Evolutionary conservation across 768 basidiomycete species (phyloP).

Genomic region (Macrolepiota fuliginosa): DNA sequence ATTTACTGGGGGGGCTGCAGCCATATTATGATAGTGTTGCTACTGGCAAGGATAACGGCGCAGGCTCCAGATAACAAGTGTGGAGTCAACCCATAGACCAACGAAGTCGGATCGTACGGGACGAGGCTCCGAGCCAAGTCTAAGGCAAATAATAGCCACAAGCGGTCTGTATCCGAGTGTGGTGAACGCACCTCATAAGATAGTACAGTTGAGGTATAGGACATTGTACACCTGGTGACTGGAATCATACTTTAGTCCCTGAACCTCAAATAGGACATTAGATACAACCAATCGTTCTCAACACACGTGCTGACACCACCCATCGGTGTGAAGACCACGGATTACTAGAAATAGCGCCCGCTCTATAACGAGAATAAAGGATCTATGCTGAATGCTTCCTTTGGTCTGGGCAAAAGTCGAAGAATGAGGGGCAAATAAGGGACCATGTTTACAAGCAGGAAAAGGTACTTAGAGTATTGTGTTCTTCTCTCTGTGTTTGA

Average conservation of each 20-base stretch:
- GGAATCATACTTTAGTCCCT: background rate
- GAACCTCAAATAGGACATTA: background rate
- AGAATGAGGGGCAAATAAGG: constrained; percentile 5
- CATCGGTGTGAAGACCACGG: background rate
- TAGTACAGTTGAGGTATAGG: background rate
- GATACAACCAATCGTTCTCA: background rate
- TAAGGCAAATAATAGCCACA: background rate
- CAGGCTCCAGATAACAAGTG: too few species aligned
- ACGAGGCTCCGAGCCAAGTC: too few species aligned
- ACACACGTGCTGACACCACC: background rate
- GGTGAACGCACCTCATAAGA: background rate
- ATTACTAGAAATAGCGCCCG: background rate
- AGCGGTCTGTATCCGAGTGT: background rate
- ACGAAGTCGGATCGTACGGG: too few species aligned
- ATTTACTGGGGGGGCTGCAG: too few species aligned
- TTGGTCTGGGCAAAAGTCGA: constrained; percentile 1
- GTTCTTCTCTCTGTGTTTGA: background rate
- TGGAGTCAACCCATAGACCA: too few species aligned
- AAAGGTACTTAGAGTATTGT: constrained; percentile 10
- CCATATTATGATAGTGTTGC: too few species aligned
- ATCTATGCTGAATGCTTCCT: background rate
- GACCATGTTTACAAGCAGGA: background rate
- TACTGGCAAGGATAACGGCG: too few species aligned
- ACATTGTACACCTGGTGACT: background rate
- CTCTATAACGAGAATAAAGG: background rate